Evolutionary conservation across 2,329 filamentous ascomycete genomes (phyloP).

Genomic region (Blastomyces percursus): DNA sequence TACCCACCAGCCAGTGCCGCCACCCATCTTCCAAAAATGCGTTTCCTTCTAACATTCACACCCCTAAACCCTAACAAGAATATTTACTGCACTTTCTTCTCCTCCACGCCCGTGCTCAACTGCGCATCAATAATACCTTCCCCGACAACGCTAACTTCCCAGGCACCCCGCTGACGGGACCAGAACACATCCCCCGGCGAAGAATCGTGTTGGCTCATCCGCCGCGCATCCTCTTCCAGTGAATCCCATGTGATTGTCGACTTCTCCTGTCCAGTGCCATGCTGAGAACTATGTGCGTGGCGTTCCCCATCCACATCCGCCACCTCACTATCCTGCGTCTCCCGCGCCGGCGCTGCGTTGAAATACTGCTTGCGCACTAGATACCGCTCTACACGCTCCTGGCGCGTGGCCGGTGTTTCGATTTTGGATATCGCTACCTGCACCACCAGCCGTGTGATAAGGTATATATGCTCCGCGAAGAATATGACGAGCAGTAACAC

Average conservation of each 20-base stretch:
- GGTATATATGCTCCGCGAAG: constrained; percentile 78
- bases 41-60: not conserved
- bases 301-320: constrained; percentile 14
- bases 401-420: constrained; percentile 75
- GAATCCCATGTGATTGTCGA: constrained; percentile 26
- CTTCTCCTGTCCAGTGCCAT: constrained; percentile 3
- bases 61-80: not conserved
- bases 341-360: constrained; percentile 28
- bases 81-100: constrained; percentile 29
- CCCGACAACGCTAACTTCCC: constrained; percentile 32
- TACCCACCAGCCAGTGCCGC: too few species aligned
- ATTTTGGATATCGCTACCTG: constrained; percentile 64
- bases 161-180: constrained; percentile 36
- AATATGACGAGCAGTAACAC: constrained; percentile 71
- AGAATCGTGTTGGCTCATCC: constrained; percentile 24
- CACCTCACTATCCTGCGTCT: constrained; percentile 15
- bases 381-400: constrained; percentile 72
- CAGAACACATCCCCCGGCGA: constrained; percentile 33
- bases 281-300: not conserved
- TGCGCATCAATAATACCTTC: constrained; percentile 31
- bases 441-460: constrained; percentile 63
- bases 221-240: constrained; percentile 35
- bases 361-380: constrained; percentile 68
- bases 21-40: not conserved
- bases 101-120: constrained; percentile 9